Evolutionary conservation across 2,329 filamentous ascomycete genomes (phyloP).

Genomic region (Cladosporium austrohemisphaericum): DNA sequence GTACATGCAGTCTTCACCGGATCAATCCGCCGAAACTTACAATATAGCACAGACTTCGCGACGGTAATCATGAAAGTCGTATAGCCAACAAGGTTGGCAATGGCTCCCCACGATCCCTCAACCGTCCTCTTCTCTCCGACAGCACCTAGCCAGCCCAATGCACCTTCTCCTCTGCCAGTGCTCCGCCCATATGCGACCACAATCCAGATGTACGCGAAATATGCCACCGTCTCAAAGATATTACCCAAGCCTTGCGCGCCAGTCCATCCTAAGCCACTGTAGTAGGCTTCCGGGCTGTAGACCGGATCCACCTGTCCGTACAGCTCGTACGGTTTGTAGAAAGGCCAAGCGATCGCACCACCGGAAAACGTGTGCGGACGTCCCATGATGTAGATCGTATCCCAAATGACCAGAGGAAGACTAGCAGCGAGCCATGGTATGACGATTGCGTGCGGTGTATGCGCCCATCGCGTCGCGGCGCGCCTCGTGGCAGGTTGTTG

Average conservation of each 20-base stretch:
- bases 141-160: constrained; percentile 45
- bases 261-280: constrained; percentile 69
- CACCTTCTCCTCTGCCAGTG: constrained; percentile 36
- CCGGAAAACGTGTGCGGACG: constrained; percentile 80
- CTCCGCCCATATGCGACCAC: constrained; percentile 42
- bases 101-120: constrained; percentile 49
- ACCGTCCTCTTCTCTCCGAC: constrained; percentile 50
- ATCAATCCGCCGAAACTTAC: constrained; percentile 30
- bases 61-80: constrained; percentile 60
- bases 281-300: constrained; percentile 72
- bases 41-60: constrained; percentile 65
- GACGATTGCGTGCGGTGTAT: constrained; percentile 57
- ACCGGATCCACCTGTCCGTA: constrained; percentile 77
- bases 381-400: constrained; percentile 72
- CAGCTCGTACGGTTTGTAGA: constrained; percentile 75
- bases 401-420: constrained; percentile 77
- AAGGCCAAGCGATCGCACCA: constrained; percentile 64
- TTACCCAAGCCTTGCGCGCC: constrained; percentile 70
- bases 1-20: constrained; percentile 56
- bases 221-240: constrained; percentile 62
- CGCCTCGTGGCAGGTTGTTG: constrained; percentile 8
- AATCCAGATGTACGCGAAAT: constrained; percentile 59
- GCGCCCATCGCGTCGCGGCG: constrained; percentile 45
- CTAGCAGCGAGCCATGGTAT: constrained; percentile 71
- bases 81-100: constrained; percentile 58